Evolutionary conservation across 2,329 filamentous ascomycete genomes (phyloP), one percentile per base, ranked within the genome.

Genomic region (Paraconiothyrium sp.): DNA sequence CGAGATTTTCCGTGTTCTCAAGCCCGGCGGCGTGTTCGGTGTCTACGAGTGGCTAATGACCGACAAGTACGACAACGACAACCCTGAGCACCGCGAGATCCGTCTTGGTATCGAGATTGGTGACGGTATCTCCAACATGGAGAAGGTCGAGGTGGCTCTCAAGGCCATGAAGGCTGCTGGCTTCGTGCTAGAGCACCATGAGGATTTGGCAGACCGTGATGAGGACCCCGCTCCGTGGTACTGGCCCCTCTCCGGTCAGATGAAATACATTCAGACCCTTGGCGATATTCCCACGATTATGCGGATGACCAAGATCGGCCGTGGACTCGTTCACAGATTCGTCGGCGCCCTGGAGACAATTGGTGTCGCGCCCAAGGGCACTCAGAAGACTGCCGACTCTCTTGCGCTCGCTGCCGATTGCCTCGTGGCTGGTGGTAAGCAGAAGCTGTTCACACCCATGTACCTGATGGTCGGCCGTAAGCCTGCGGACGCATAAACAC

Each of bases 21-120:
- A 98, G 86, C 95, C 95, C 22, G 95, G 95, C 63, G 94, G 95
- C 79, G 85, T 93, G 55, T 99, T 98, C 73, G 95, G 94, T 76
- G 94, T 98, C 56, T 99, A 98, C 82, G 95, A 99, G 82, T 98
- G 95, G 95, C 85, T 98, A 76, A 98, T 99, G 95, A 98, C 94
- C 7, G 94, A 97, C 66, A 84, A 90, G 27, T 99, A 97, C 81
- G 91, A 98, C 83, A 94, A 97, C 78, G 85, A 91, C 63, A 93
- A 97, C 85, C 80, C 92, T 0, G 85, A 89, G 73, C 95, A 98
- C 84, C 91, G 93, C 69, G 88, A 92, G 78, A 95, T 98, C 76
- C 92, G 95, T 67, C 89, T 97, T 20, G 94, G 91, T 67, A 99
- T 99, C 68, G 95, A 99, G 84, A 90, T 93, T 77, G 95, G 95